Evolutionary conservation across 345 rosid genomes (phyloP).

Genomic region (Populus alba): DNA sequence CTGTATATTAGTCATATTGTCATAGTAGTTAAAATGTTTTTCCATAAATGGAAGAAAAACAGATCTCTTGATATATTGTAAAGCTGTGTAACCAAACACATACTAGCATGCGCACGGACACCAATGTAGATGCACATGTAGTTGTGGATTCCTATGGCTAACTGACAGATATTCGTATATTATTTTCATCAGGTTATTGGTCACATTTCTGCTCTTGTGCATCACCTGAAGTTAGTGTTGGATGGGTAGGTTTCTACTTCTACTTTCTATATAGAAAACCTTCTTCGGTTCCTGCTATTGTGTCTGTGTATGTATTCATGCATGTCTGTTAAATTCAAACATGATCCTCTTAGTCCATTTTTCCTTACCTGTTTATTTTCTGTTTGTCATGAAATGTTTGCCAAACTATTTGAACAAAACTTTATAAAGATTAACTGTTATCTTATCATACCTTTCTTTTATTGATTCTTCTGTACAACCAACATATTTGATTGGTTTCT

Average conservation of each 20-base stretch:
- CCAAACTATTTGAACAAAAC: no score
- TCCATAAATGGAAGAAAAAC: background rate
- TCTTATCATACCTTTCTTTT: background rate
- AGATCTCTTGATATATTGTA: background rate
- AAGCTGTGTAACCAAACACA: background rate
- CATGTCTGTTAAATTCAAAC: background rate
- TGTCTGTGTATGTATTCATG: background rate
- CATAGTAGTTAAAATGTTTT: background rate
- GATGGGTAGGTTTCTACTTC: slow-evolving; percentile 75
- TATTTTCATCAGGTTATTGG: slow-evolving; percentile 76
- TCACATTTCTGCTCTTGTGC: slow-evolving; percentile 91
- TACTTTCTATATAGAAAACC: background rate
- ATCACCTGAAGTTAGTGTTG: slow-evolving; percentile 94
- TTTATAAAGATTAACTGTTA: background rate
- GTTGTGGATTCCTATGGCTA: background rate
- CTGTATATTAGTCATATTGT: background rate
- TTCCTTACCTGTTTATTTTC: background rate
- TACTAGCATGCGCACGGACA: background rate
- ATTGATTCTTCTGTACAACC: background rate
- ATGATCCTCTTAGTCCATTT: background rate
- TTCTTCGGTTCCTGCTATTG: background rate
- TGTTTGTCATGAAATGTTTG: background rate
- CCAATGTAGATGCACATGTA: background rate
- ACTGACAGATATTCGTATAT: background rate
- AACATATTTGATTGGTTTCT: background rate